Conservation (phyloP, 2,329 filamentous ascomycete genomes). For the Monosporascus cannonballus region DNA sequence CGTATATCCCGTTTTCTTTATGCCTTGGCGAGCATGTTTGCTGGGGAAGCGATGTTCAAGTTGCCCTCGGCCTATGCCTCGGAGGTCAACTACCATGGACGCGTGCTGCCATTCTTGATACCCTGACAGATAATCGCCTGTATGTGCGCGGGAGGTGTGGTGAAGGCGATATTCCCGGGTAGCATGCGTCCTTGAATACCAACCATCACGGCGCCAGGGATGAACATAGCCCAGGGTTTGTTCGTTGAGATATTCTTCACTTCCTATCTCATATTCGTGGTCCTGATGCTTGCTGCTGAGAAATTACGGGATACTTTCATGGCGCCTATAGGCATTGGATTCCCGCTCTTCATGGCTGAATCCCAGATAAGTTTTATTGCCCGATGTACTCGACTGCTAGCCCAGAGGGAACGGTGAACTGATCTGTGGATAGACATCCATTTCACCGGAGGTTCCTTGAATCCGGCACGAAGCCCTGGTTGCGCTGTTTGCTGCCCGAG, state of each 20-base stretch:
- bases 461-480: constrained; percentile 38
- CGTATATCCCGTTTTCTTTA: constrained; percentile 4
- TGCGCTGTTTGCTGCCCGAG: constrained; percentile 33
- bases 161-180: constrained; percentile 47
- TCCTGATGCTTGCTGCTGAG: constrained; percentile 60
- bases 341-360: constrained; percentile 53
- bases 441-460: constrained; percentile 36
- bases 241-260: constrained; percentile 60
- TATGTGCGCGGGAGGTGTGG: constrained; percentile 50
- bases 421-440: constrained; percentile 25
- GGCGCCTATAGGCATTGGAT: constrained; percentile 60
- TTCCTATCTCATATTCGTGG: constrained; percentile 50
- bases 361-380: constrained; percentile 24
- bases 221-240: constrained; percentile 42
- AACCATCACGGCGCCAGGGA: constrained; percentile 14
- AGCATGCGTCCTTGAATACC: constrained; percentile 26
- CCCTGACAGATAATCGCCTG: constrained; percentile 46
- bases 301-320: constrained; percentile 62
- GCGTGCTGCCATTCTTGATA: constrained; percentile 41
- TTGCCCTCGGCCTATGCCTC: constrained; percentile 46
- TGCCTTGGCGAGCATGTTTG: not conserved
- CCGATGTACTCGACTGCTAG: not conserved
- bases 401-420: not conserved
- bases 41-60: constrained; percentile 15
- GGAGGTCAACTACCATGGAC: constrained; percentile 40